Evolutionary conservation across 495 filamentous ascomycete genomes (phyloP).

Genomic region (Parathielavia appendiculata): DNA sequence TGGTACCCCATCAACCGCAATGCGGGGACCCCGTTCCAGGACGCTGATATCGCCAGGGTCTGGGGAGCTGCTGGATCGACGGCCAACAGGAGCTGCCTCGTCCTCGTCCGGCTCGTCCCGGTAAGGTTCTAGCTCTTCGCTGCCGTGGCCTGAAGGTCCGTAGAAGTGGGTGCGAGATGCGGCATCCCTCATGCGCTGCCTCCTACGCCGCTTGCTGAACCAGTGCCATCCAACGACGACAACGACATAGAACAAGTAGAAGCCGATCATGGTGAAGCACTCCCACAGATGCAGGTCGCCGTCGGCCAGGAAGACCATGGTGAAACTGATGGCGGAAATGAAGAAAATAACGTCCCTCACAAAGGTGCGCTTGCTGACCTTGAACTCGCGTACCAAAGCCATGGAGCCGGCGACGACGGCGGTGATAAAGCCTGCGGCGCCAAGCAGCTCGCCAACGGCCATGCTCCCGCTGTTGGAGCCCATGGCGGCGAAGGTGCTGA

Average conservation of each 20-base stretch:
- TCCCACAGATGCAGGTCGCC: slow-evolving; percentile 84
- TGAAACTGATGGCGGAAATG: slow-evolving; percentile 78
- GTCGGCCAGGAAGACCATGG: slow-evolving; percentile 81
- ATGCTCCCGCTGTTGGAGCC: slow-evolving; percentile 90
- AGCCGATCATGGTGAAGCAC: slow-evolving; percentile 80
- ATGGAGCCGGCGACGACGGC: slow-evolving; percentile 97
- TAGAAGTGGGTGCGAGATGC: slow-evolving; percentile 70
- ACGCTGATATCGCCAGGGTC: slow-evolving; percentile 59
- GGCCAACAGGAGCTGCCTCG: slow-evolving; percentile 47
- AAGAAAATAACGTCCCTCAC: slow-evolving; percentile 93
- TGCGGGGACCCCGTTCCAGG: slow-evolving; percentile 58
- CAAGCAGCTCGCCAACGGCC: slow-evolving; percentile 92
- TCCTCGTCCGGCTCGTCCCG: slow-evolving; percentile 59
- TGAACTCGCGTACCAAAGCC: slow-evolving; percentile 90
- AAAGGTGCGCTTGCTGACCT: slow-evolving; percentile 81
- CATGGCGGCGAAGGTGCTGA: slow-evolving; percentile 98
- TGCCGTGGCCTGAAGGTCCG: slow-evolving; percentile 43
- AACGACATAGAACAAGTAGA: slow-evolving; percentile 86
- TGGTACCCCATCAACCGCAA: slow-evolving; percentile 45
- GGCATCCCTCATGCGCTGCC: slow-evolving; percentile 56
- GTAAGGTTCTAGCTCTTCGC: slow-evolving; percentile 61
- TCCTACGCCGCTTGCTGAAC: slow-evolving; percentile 59
- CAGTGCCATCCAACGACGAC: slow-evolving; percentile 93
- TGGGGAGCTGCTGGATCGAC: slow-evolving; percentile 43
- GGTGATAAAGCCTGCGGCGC: slow-evolving; percentile 93